Evolutionary conservation across 208 protist species (phyloP).

Genomic region (Leishmania guyanensis): DNA sequence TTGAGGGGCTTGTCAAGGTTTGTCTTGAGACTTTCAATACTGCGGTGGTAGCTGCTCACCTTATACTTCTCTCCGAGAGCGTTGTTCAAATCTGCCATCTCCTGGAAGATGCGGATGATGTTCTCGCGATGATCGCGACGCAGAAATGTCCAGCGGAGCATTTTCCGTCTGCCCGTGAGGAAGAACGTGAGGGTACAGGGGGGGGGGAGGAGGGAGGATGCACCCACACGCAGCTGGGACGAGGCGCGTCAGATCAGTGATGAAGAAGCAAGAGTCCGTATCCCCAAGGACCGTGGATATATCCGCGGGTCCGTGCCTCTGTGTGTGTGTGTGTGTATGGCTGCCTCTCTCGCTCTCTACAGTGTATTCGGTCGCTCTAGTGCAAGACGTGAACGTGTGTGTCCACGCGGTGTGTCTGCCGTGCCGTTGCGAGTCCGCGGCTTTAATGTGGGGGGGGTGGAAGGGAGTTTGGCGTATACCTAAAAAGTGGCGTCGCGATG

Average conservation of each 20-base stretch:
- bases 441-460: too few relatives aligned
- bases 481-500: too few relatives aligned
- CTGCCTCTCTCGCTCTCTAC: background rate
- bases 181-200: background rate
- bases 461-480: too few relatives aligned
- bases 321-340: background rate
- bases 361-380: too few relatives aligned
- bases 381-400: too few relatives aligned
- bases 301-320: background rate
- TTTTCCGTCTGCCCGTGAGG: background rate
- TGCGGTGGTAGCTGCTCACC: conserved; percentile 80
- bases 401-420: too few relatives aligned
- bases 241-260: background rate
- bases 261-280: background rate
- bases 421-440: too few relatives aligned
- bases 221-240: background rate
- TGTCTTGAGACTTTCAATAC: conserved; percentile 84
- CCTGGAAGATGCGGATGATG: conserved; percentile 89
- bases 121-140: conserved; percentile 36
- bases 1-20: conserved; percentile 82
- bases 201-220: background rate
- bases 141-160: too few relatives aligned
- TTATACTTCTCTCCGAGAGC: conserved; percentile 90
- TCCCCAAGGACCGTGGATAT: background rate
- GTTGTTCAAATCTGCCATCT: conserved; percentile 91